phyloP scores from a whole-genome alignment of 768 basidiomycete genomes.

The Scleroderma citrinum region DNA sequence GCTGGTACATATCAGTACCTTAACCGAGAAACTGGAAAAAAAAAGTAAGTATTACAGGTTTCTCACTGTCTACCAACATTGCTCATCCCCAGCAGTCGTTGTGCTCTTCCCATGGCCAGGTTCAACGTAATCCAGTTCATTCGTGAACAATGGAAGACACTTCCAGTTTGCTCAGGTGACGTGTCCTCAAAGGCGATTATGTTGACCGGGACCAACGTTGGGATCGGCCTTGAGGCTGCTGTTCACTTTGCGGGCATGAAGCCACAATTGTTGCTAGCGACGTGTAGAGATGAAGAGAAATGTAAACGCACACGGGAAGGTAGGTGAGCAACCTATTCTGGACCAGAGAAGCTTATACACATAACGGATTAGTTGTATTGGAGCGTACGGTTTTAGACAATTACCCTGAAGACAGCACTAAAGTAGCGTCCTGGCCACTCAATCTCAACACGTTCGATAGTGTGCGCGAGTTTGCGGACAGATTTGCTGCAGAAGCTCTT shows the following conservation, averaged over 20 bases:
- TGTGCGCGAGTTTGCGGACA: slow-evolving; percentile 28
- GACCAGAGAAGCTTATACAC: background rate
- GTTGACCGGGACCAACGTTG: slow-evolving; percentile 47
- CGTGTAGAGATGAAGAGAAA: slow-evolving; percentile 26
- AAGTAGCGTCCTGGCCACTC: slow-evolving; percentile 27
- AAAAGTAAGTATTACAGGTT: background rate
- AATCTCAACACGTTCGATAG: slow-evolving; percentile 30
- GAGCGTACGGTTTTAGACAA: slow-evolving; percentile 4
- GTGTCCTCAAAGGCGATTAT: slow-evolving; percentile 44
- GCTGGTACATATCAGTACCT: no score
- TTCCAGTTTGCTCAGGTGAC: slow-evolving; percentile 23
- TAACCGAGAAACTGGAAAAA: background rate
- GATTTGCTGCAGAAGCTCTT: slow-evolving; percentile 19
- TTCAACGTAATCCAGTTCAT: slow-evolving; percentile 11
- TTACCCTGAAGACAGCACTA: slow-evolving; percentile 2
- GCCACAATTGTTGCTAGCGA: slow-evolving; percentile 28
- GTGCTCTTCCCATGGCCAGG: slow-evolving; percentile 7
- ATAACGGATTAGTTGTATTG: slow-evolving; percentile 10
- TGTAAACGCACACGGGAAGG: slow-evolving; percentile 18
- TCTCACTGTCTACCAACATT: background rate
- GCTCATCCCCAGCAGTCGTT: background rate
- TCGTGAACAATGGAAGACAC: slow-evolving; percentile 18
- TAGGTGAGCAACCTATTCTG: slow-evolving; percentile 1
- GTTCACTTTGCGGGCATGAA: slow-evolving; percentile 27
- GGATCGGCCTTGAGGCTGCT: slow-evolving; percentile 25